These are phyloP conservation scores for Pythium aphanidermatum DNA, from an alignment of 352 stramenopile genomes.

Conservation along the genomic window DNA sequence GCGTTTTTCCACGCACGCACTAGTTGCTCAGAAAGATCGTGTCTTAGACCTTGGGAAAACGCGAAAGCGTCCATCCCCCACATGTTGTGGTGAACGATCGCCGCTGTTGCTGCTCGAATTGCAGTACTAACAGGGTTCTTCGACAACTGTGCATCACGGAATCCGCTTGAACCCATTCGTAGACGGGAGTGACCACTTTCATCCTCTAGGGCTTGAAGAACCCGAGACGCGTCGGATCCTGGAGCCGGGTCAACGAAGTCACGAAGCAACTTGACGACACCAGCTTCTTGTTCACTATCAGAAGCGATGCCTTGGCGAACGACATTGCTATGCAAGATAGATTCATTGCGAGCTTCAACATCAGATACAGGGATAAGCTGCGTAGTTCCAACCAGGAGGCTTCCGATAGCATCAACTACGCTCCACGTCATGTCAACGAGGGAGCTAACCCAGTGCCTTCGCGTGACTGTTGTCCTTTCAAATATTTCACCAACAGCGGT, in stretches of 20 bases:
- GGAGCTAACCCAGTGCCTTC: constrained; percentile 60
- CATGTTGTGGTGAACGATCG: constrained; percentile 85
- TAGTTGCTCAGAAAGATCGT: constrained; percentile 60
- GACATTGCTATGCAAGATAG: constrained; percentile 60
- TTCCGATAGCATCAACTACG: constrained; percentile 43
- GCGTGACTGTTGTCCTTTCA: constrained; percentile 43
- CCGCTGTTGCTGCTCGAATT: constrained; percentile 62
- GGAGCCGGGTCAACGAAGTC: constrained; percentile 40
- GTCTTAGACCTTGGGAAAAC: constrained; percentile 46
- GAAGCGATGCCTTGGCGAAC: constrained; percentile 48
- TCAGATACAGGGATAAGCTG: constrained; percentile 42
- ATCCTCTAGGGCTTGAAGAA: constrained; percentile 8
- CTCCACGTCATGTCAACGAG: constrained; percentile 39
- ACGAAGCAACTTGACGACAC: constrained; percentile 52
- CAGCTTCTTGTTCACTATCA: constrained; percentile 42
- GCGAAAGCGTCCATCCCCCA: constrained; percentile 80
- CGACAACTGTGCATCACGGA: no score
- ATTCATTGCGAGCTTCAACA: constrained; percentile 41
- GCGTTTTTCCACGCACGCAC: constrained; percentile 75
- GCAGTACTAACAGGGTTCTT: constrained; percentile 39
- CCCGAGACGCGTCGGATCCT: constrained; percentile 27
- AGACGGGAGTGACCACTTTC: constrained; percentile 2
- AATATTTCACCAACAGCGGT: constrained; percentile 59
- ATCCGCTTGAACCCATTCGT: no score
- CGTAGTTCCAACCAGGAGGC: constrained; percentile 43